phyloP scores from a whole-genome alignment of 345 rosid genomes.

The Gossypium thurberi region DNA sequence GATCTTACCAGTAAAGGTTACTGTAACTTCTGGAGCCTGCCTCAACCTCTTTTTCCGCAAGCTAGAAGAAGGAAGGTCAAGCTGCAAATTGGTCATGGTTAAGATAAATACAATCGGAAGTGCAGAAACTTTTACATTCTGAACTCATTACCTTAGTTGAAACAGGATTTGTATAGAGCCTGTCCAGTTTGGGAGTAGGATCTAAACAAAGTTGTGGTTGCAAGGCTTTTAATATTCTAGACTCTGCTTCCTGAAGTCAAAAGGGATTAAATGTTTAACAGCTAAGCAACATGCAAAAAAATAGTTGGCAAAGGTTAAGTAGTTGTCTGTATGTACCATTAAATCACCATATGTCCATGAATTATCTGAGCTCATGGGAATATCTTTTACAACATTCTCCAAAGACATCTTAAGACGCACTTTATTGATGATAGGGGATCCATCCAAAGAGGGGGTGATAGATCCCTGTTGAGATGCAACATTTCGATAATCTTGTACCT shows the following conservation, averaged over 20 bases:
- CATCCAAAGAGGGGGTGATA: constrained; percentile 20
- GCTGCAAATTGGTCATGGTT: constrained; percentile 42
- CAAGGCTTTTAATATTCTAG: constrained; percentile 83
- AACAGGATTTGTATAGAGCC: constrained; percentile 50
- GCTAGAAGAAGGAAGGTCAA: constrained; percentile 52
- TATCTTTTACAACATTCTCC: constrained; percentile 90
- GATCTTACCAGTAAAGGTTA: constrained; percentile 48
- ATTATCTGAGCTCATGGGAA: constrained; percentile 64
- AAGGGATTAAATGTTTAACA: constrained; percentile 12
- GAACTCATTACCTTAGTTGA: constrained; percentile 46
- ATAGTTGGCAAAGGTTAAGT: constrained; percentile 7
- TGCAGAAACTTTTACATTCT: neutral
- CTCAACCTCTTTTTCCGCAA: constrained; percentile 68
- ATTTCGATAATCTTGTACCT: constrained; percentile 84
- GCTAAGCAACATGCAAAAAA: neutral
- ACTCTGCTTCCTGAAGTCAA: constrained; percentile 77
- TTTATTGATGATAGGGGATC: constrained; percentile 50
- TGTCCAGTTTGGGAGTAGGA: constrained; percentile 85
- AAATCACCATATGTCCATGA: constrained; percentile 97
- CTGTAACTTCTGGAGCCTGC: constrained; percentile 57
- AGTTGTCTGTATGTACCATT: constrained; percentile 46
- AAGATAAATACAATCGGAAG: constrained; percentile 7
- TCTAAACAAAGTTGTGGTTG: constrained; percentile 89
- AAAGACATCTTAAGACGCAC: constrained; percentile 73
- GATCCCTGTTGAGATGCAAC: constrained; percentile 48